Conservation (phyloP, 1,284 basidiomycete species). For the Stereum hirsutum region DNA sequence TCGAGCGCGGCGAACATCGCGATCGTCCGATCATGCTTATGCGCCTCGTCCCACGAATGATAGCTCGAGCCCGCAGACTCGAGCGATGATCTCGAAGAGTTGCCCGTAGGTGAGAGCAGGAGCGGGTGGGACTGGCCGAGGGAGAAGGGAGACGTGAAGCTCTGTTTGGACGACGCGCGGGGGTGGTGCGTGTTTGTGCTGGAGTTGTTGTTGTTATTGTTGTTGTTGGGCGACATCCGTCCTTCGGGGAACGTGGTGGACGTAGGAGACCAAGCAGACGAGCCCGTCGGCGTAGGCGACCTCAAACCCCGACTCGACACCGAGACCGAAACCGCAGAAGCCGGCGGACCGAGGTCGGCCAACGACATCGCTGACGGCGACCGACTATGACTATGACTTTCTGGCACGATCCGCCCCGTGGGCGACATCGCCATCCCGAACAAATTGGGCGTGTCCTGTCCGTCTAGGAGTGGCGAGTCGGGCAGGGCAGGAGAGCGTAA, state of each 20-base stretch:
- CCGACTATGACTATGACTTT: conserved; percentile 30
- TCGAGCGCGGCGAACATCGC: conserved; percentile 43
- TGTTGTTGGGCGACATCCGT: conserved; percentile 16
- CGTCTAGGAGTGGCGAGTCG: conserved; percentile 45
- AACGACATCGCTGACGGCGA: conserved; percentile 43
- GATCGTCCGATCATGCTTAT: conserved; percentile 40
- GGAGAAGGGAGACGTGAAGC: conserved; percentile 39
- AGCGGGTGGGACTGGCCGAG: conserved; percentile 44
- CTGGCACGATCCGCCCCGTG: background rate
- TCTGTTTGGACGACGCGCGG: conserved; percentile 45
- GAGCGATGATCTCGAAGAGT: conserved; percentile 69
- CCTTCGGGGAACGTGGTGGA: conserved; percentile 39
- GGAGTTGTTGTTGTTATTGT: conserved; percentile 24
- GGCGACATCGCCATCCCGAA: conserved; percentile 10
- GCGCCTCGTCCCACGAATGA: conserved; percentile 62
- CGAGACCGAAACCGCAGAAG: no score
- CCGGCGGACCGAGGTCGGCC: conserved; percentile 42
- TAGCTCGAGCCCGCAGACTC: conserved; percentile 76
- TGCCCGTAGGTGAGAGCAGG: conserved; percentile 56
- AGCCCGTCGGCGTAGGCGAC: conserved; percentile 53
- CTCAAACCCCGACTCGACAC: conserved; percentile 33
- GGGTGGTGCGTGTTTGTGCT: conserved; percentile 38
- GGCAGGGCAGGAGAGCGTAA: conserved; percentile 48
- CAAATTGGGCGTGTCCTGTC: conserved; percentile 14
- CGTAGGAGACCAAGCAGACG: conserved; percentile 33